Evolutionary conservation across 768 basidiomycete genomes (phyloP).

Genomic region (Galerina marginata): DNA sequence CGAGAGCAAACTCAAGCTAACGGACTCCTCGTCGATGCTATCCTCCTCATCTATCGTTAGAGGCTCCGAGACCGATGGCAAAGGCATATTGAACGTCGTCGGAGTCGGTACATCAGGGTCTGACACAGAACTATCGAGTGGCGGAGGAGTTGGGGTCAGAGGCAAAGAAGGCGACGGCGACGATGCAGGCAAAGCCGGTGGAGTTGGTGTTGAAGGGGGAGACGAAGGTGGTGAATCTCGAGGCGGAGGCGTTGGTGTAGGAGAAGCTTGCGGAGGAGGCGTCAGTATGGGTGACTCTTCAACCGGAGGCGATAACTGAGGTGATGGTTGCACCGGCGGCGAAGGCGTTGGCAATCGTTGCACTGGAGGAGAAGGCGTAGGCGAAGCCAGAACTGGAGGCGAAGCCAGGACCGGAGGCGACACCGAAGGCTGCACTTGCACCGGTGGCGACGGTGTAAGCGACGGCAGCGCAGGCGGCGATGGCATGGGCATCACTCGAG

Average conservation of each 20-base stretch:
- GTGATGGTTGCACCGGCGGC: background rate
- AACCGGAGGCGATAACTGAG: background rate
- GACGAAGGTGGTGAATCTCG: constrained; percentile 4
- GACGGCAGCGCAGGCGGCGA: constrained; percentile 28
- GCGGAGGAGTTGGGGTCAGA: constrained; percentile 20
- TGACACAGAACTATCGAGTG: constrained; percentile 16
- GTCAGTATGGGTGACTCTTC: background rate
- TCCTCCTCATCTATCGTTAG: constrained; percentile 15
- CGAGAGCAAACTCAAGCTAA: constrained; percentile 32
- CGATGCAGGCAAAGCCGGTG: constrained; percentile 24
- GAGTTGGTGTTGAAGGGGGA: constrained; percentile 22
- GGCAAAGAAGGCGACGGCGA: constrained; percentile 11
- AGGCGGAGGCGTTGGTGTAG: constrained; percentile 8
- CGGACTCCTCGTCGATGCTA: constrained; percentile 18
- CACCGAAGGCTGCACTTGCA: no score
- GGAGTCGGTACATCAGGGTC: constrained; percentile 35
- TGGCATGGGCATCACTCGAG: constrained; percentile 20
- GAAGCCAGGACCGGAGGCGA: no score
- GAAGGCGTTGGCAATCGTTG: background rate
- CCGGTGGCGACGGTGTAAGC: no score
- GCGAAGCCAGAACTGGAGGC: no score
- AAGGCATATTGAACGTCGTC: constrained; percentile 33
- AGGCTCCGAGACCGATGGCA: constrained; percentile 9
- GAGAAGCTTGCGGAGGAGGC: constrained; percentile 9
- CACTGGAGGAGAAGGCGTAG: no score